These are phyloP conservation scores for Claviceps spartinae DNA, from an alignment of 2,329 filamentous ascomycete genomes.

Conservation along the genomic window DNA sequence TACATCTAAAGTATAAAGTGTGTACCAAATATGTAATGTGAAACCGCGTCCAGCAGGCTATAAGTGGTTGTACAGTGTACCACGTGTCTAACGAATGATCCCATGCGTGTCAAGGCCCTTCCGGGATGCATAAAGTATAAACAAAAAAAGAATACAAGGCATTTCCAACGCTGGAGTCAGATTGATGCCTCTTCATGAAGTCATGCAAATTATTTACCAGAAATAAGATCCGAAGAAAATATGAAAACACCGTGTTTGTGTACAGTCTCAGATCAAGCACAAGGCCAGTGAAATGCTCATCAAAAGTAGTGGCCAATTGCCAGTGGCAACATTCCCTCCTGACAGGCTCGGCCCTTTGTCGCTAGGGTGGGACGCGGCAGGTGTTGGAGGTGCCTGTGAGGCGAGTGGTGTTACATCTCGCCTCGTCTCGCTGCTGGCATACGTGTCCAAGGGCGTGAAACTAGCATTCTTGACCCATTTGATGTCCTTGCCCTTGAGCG, in stretches of 20 bases:
- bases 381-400: too few species aligned
- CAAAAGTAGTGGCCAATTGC: not conserved
- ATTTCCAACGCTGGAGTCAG: not conserved
- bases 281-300: not conserved
- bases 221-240: not conserved
- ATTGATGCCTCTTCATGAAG: not conserved
- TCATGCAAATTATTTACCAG: not conserved
- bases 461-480: slow-evolving; percentile 13
- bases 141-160: too few species aligned
- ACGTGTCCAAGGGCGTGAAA: slow-evolving; percentile 11
- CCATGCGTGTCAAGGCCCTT: too few species aligned
- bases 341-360: not conserved
- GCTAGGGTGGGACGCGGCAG: too few species aligned
- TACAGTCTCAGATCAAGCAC: not conserved
- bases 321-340: not conserved
- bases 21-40: too few species aligned
- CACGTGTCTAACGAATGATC: too few species aligned
- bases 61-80: too few species aligned
- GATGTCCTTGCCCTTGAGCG: slow-evolving; percentile 34
- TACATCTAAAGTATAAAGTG: too few species aligned
- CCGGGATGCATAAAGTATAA: too few species aligned
- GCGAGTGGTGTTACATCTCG: not conserved
- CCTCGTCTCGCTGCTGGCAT: slow-evolving; percentile 5
- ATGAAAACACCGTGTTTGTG: not conserved
- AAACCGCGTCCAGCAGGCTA: too few species aligned